phyloP scores from a whole-genome alignment of 1,284 basidiomycete species.

The Trichosporon sp. region DNA sequence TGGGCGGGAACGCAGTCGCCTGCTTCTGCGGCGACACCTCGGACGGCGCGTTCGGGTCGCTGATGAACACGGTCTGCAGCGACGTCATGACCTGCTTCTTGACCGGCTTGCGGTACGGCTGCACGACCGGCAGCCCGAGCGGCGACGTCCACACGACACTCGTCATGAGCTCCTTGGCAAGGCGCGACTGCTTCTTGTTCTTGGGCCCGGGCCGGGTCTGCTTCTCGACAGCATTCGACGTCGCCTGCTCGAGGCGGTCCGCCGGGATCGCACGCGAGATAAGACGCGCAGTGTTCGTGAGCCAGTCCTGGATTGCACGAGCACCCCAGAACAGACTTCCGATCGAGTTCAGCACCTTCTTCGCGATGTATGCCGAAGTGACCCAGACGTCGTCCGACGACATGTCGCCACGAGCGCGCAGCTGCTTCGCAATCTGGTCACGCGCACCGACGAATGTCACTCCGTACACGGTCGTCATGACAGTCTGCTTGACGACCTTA shows the following conservation, averaged over 20 bases:
- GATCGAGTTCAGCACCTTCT: constrained; percentile 75
- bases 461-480: constrained; percentile 98
- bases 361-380: constrained; percentile 78
- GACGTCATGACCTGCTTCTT: constrained; percentile 76
- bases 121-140: constrained; percentile 88
- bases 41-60: constrained; percentile 74
- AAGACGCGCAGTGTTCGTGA: constrained; percentile 74
- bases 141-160: constrained; percentile 95
- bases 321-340: constrained; percentile 91
- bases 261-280: constrained; percentile 83
- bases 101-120: constrained; percentile 85
- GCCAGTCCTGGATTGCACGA: constrained; percentile 86
- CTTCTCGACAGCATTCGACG: neutral
- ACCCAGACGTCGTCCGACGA: constrained; percentile 67
- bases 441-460: constrained; percentile 94
- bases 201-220: constrained; percentile 8
- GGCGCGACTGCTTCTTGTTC: constrained; percentile 34
- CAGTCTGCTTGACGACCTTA: constrained; percentile 98
- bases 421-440: constrained; percentile 88
- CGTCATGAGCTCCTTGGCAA: constrained; percentile 89
- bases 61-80: constrained; percentile 88
- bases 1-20: constrained; percentile 94
- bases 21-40: constrained; percentile 85
- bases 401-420: constrained; percentile 72
- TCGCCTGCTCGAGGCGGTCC: constrained; percentile 58